A percentile compares a stretch with the other conserved stretches of the same genome.
Conservation (phyloP, 1,139 yeast genomes). For the Arxiozyma telluris region DNA sequence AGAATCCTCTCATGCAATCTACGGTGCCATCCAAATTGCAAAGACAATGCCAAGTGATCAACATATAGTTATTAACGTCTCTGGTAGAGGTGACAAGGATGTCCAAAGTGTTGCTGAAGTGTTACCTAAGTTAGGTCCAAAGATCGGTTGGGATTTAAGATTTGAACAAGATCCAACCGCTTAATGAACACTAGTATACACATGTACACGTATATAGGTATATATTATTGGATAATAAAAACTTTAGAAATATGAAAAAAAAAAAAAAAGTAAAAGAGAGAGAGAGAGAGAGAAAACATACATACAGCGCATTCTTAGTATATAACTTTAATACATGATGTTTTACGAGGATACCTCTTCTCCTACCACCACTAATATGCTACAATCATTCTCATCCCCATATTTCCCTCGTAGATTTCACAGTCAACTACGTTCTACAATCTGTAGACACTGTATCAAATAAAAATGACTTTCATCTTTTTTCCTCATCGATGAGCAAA, state of each 20-base stretch:
- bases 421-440: background rate
- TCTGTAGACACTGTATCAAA: no score
- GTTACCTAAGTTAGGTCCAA: slow-evolving; percentile 78
- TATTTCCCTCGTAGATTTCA: background rate
- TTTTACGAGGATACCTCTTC: no score
- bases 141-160: slow-evolving; percentile 93
- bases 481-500: background rate
- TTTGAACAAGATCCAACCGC: slow-evolving; percentile 44
- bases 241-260: background rate
- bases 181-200: background rate
- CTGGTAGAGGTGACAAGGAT: slow-evolving; percentile 99
- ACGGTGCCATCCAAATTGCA: slow-evolving; percentile 84
- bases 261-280: no score
- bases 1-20: slow-evolving; percentile 93
- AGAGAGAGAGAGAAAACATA: background rate
- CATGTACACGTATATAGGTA: no score
- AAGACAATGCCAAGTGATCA: slow-evolving; percentile 73
- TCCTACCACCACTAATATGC: background rate
- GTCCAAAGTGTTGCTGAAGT: slow-evolving; percentile 96
- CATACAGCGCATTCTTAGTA: background rate
- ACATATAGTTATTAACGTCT: slow-evolving; percentile 75
- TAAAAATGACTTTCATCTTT: no score
- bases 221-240: no score
- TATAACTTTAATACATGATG: background rate
- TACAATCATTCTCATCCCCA: background rate